phyloP scores from a whole-genome alignment of 352 stramenopile species.

The Thalassiosira hispida region DNA sequence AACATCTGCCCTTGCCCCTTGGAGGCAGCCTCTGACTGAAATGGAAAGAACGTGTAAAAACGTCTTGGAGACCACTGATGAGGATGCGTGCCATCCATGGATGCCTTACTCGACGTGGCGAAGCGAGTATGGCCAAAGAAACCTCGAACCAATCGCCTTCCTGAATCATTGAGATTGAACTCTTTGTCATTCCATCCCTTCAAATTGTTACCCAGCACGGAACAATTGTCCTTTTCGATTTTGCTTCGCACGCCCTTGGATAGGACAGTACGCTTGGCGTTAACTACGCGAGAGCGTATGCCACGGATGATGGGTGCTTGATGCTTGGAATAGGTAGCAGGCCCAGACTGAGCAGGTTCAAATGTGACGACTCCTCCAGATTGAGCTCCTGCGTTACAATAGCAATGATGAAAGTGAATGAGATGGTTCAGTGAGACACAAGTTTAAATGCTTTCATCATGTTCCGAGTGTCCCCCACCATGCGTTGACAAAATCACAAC shows the following conservation, averaged over 20 bases:
- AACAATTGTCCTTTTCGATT: constrained; percentile 47
- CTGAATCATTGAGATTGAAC: constrained; percentile 24
- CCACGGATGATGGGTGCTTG: constrained; percentile 5
- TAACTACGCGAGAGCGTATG: constrained; percentile 70
- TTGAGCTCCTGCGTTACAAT: constrained; percentile 8
- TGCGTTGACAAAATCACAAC: not conserved
- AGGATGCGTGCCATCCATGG: constrained; percentile 75
- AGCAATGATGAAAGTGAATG: not conserved
- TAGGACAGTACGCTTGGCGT: constrained; percentile 80
- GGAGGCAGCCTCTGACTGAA: constrained; percentile 3
- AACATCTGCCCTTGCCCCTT: not conserved
- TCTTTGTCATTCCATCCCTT: constrained; percentile 15
- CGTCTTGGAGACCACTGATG: constrained; percentile 58
- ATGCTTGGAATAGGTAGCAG: not conserved
- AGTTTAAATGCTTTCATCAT: not conserved
- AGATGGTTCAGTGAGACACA: not conserved
- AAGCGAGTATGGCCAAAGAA: constrained; percentile 75
- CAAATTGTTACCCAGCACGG: constrained; percentile 15
- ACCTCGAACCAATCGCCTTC: constrained; percentile 33
- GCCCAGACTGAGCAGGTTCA: constrained; percentile 9
- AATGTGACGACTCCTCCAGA: constrained; percentile 56
- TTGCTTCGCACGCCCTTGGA: constrained; percentile 62
- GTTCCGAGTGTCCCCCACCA: too few relatives aligned
- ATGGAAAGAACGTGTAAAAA: not conserved
- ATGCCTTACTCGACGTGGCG: constrained; percentile 71